A percentile compares a stretch with the other conserved stretches of the same genome.
Conservation (phyloP, 805 yeast genomes). For the Teunomyces lycoperdinae region DNA sequence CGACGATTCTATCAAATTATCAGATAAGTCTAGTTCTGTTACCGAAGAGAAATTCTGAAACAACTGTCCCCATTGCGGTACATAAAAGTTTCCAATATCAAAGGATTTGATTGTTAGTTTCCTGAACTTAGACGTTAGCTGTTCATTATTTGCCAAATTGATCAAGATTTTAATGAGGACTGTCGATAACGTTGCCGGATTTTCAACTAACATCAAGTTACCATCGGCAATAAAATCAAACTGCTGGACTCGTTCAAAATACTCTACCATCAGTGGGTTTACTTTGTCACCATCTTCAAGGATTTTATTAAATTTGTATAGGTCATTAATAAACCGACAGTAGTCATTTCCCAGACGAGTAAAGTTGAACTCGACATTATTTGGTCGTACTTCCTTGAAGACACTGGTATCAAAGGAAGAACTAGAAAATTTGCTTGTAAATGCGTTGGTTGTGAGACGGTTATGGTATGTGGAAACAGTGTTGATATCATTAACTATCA, state of each 20-base stretch:
- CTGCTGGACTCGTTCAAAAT: slow-evolving; percentile 16
- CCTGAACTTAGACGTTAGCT: slow-evolving; percentile 17
- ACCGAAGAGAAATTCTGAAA: slow-evolving; percentile 23
- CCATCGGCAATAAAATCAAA: slow-evolving; percentile 27
- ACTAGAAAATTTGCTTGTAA: slow-evolving; percentile 10
- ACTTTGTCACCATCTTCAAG: slow-evolving; percentile 11
- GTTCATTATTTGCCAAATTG: slow-evolving; percentile 13
- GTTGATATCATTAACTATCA: slow-evolving; percentile 9
- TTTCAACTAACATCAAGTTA: slow-evolving; percentile 22
- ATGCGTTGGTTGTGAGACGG: slow-evolving; percentile 11
- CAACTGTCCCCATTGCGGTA: slow-evolving; percentile 30
- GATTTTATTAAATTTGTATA: slow-evolving; percentile 17
- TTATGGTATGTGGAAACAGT: slow-evolving; percentile 8
- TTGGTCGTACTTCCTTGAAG: slow-evolving; percentile 18
- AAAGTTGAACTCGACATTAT: slow-evolving; percentile 20
- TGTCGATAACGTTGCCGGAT: slow-evolving; percentile 31
- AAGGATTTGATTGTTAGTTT: slow-evolving; percentile 26
- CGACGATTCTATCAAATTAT: slow-evolving; percentile 21
- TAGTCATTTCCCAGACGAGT: slow-evolving; percentile 21
- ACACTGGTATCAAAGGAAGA: slow-evolving; percentile 3
- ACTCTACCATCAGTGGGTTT: slow-evolving; percentile 4
- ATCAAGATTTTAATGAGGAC: slow-evolving; percentile 27
- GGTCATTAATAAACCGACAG: slow-evolving; percentile 16
- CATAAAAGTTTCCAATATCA: slow-evolving; percentile 33
- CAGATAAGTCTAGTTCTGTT: slow-evolving; percentile 18